Evolutionary conservation across 345 rosid genomes (phyloP).

Genomic region (Gossypium turneri): DNA sequence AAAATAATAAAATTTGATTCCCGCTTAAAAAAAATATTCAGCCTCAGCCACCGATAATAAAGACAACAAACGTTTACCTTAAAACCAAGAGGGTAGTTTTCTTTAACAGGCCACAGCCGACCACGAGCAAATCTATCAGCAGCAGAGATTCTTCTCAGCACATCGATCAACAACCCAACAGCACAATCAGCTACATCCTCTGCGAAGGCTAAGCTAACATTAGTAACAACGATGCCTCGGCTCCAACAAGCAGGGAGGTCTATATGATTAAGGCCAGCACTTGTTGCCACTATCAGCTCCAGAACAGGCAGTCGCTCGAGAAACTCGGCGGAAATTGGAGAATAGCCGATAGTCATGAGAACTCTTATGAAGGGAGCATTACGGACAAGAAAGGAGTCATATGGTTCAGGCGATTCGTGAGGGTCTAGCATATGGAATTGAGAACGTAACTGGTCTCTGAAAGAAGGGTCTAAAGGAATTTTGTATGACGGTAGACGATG

Average conservation of each 20-base stretch:
- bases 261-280: constrained; percentile 34
- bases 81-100: constrained; percentile 29
- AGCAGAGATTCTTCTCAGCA: constrained; percentile 34
- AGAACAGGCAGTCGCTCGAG: constrained; percentile 30
- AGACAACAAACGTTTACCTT: constrained; percentile 23
- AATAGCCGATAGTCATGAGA: constrained; percentile 26
- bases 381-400: not conserved
- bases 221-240: constrained; percentile 39
- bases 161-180: constrained; percentile 38
- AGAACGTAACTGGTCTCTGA: not conserved
- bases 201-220: constrained; percentile 33
- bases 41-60: no score
- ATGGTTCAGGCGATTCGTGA: constrained; percentile 3
- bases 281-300: constrained; percentile 28
- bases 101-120: constrained; percentile 27
- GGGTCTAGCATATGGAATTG: constrained; percentile 7
- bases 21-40: no score
- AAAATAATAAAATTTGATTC: no score
- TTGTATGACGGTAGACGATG: constrained; percentile 22
- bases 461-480: not conserved
- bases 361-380: constrained; percentile 21
- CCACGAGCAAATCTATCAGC: constrained; percentile 32
- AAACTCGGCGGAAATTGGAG: constrained; percentile 23
- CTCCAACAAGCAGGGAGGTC: constrained; percentile 42
- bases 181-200: constrained; percentile 50